These are phyloP conservation scores for Erodium trifolium DNA, from an alignment of 441 rosid genomes.

Conservation along the genomic window DNA sequence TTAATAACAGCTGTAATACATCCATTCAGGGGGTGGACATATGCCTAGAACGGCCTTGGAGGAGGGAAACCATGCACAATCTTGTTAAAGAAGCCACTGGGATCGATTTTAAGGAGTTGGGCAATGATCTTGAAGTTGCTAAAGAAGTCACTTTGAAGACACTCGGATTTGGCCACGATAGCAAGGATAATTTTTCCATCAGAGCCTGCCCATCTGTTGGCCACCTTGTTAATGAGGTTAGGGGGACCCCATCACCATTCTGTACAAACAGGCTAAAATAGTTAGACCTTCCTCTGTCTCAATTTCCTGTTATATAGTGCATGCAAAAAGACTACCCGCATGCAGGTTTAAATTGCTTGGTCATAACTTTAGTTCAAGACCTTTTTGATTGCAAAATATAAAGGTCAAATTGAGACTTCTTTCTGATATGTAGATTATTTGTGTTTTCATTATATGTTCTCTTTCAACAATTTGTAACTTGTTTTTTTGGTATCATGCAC, in stretches of 20 bases:
- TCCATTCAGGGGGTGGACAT: conserved; percentile 68
- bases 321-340: not conserved
- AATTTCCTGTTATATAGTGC: not conserved
- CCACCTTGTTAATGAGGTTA: conserved; percentile 76
- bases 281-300: no score
- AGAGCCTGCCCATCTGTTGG: conserved; percentile 69
- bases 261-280: no score
- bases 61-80: conserved; percentile 93
- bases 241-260: no score
- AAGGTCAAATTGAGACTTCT: not conserved
- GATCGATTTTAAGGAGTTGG: conserved; percentile 52
- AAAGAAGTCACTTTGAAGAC: conserved; percentile 51
- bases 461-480: not conserved
- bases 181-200: conserved; percentile 62
- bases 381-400: not conserved
- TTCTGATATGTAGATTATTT: not conserved
- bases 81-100: conserved; percentile 78
- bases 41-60: conserved; percentile 81
- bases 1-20: conserved; percentile 16
- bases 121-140: conserved; percentile 50
- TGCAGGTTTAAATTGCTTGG: not conserved
- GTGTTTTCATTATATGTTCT: not conserved
- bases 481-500: conserved; percentile 11
- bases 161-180: conserved; percentile 48
- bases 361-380: not conserved